A percentile compares a stretch with the other conserved stretches of the same genome.
phyloP scores from a whole-genome alignment of 805 yeast species.

The Metschnikowia cerradonensis region DNA sequence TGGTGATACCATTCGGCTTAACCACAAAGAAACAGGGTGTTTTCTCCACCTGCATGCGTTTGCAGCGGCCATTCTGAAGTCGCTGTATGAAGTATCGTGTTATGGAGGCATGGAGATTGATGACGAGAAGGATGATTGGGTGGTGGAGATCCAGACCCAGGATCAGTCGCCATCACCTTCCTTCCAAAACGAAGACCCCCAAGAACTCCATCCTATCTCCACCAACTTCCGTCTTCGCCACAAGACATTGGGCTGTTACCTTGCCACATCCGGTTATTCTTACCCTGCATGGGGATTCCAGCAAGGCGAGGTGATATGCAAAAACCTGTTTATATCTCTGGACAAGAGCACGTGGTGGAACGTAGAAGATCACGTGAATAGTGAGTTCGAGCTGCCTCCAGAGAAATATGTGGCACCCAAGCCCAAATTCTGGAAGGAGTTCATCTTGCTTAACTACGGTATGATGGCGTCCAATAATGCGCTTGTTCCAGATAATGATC shows the following conservation, averaged over 20 bases:
- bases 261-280: constrained; percentile 66
- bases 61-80: constrained; percentile 65
- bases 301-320: constrained; percentile 78
- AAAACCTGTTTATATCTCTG: constrained; percentile 42
- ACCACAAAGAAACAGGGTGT: constrained; percentile 67
- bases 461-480: constrained; percentile 87
- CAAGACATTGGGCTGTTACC: constrained; percentile 63
- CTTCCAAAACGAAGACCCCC: constrained; percentile 43
- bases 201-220: constrained; percentile 68
- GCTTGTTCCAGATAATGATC: constrained; percentile 69
- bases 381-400: constrained; percentile 34
- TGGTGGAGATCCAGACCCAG: constrained; percentile 74
- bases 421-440: constrained; percentile 74
- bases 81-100: constrained; percentile 80
- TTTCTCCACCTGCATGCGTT: constrained; percentile 82
- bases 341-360: constrained; percentile 81
- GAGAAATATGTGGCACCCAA: constrained; percentile 40
- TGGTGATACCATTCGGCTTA: constrained; percentile 66
- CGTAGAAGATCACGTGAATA: constrained; percentile 63
- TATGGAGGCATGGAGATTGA: constrained; percentile 71
- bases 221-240: constrained; percentile 68
- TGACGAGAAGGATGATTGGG: constrained; percentile 87
- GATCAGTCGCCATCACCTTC: constrained; percentile 38
- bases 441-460: constrained; percentile 66
- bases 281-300: constrained; percentile 83